These are phyloP conservation scores for Coffea canephora DNA, from an alignment of 257 asterid genomes.

Conservation along the genomic window DNA sequence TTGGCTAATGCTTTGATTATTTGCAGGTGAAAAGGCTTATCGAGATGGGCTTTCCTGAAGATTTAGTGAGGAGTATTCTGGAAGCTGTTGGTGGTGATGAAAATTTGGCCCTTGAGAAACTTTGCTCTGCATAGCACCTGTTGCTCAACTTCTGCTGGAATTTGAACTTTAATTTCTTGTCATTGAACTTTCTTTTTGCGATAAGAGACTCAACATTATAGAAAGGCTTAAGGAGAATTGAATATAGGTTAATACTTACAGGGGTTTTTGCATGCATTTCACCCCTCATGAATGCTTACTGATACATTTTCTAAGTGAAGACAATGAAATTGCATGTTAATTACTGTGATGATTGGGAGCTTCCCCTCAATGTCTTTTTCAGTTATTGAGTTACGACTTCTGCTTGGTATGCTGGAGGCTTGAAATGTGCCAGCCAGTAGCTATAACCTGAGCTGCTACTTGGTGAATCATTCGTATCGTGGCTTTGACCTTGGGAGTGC, in stretches of 20 bases:
- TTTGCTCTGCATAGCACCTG: constrained; percentile 56
- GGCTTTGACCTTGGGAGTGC: background rate
- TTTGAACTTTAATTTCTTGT: background rate
- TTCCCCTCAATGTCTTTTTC: background rate
- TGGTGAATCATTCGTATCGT: background rate
- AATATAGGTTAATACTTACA: background rate
- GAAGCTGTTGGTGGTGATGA: constrained; percentile 88
- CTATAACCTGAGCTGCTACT: background rate
- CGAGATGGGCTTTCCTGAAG: constrained; percentile 97
- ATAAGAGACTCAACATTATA: constrained; percentile 1
- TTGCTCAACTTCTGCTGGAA: background rate
- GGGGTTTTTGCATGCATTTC: background rate
- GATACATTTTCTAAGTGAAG: background rate
- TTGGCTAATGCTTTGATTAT: constrained; percentile 11
- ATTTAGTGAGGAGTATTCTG: constrained; percentile 55
- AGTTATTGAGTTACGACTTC: background rate
- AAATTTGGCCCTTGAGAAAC: constrained; percentile 94
- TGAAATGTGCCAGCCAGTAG: background rate
- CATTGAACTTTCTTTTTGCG: constrained; percentile 10
- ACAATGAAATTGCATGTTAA: constrained; percentile 1
- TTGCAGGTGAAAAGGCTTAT: constrained; percentile 82
- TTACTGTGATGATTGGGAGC: background rate
- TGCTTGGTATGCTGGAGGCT: background rate
- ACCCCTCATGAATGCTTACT: background rate
- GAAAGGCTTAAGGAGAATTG: constrained; percentile 2